Conservation (phyloP, 176 grass and related monocot species). For the Eragrostis nindensis region DNA sequence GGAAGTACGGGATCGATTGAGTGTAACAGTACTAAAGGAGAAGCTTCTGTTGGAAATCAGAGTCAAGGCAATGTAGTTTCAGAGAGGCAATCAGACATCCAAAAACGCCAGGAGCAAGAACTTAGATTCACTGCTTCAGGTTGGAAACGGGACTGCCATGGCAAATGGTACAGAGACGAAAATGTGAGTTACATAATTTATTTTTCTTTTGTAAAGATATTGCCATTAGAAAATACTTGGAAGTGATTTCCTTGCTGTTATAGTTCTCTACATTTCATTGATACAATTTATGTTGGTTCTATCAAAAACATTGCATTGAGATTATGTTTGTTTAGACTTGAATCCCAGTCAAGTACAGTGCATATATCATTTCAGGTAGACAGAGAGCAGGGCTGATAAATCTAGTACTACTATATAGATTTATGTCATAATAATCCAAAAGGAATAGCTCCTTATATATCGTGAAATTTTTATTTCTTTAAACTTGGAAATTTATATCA, state of each 20-base stretch:
- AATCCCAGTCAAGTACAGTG: background rate
- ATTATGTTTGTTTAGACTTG: background rate
- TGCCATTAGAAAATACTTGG: background rate
- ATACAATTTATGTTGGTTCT: background rate
- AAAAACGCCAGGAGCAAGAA: conserved; percentile 57
- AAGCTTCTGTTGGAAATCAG: conserved; percentile 12
- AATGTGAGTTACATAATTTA: conserved; percentile 53
- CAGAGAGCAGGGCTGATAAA: background rate
- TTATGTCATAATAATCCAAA: background rate
- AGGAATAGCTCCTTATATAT: background rate
- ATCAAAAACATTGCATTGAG: background rate
- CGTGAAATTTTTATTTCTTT: background rate
- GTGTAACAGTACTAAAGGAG: conserved; percentile 30
- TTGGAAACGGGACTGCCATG: conserved; percentile 72
- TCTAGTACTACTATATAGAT: background rate
- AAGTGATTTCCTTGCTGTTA: background rate
- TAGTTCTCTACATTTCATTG: background rate
- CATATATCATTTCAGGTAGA: conserved; percentile 10
- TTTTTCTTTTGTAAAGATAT: conserved; percentile 8
- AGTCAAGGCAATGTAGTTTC: conserved; percentile 32
- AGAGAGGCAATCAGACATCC: conserved; percentile 38
- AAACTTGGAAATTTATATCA: background rate
- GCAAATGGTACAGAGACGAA: conserved; percentile 88
- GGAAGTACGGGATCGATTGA: conserved; percentile 3
- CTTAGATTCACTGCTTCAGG: conserved; percentile 67